These are phyloP conservation scores for Copromyces sp. DNA, from an alignment of 495 filamentous ascomycete species.

Conservation along the genomic window DNA sequence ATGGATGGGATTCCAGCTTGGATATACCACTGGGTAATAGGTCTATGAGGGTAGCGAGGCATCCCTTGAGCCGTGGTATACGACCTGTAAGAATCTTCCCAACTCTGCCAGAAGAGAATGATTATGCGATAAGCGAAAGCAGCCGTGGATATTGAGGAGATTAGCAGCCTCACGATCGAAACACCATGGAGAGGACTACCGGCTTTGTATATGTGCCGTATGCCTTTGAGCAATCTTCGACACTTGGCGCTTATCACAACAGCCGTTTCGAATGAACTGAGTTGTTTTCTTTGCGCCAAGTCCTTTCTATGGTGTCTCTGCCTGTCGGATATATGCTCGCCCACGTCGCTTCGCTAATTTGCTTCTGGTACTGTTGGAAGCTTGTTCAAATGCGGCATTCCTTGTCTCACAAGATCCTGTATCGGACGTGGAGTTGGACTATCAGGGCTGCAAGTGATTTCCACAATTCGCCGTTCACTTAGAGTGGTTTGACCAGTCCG, in stretches of 20 bases:
- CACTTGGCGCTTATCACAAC: neutral
- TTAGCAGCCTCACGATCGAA: neutral
- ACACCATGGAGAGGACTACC: neutral
- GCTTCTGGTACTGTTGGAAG: neutral
- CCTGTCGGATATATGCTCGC: neutral
- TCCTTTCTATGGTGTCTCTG: neutral
- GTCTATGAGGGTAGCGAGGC: neutral
- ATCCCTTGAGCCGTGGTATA: neutral
- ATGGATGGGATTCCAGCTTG: neutral
- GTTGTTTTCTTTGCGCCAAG: neutral
- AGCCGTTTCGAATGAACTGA: neutral
- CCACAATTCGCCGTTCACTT: neutral
- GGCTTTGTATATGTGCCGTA: neutral
- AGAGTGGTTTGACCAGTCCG: neutral
- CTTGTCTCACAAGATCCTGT: neutral
- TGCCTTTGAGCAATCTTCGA: neutral
- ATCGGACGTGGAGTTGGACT: neutral
- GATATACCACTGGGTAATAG: neutral
- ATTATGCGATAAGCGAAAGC: neutral
- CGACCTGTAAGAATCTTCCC: neutral
- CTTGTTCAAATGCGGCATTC: neutral
- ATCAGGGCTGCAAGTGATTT: neutral
- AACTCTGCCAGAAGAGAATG: neutral
- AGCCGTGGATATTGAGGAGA: neutral
- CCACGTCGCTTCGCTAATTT: neutral